Evolutionary conservation across 805 yeast genomes (phyloP), one percentile per base, ranked within the genome.

Genomic region (Dipodascopsis tothii): DNA sequence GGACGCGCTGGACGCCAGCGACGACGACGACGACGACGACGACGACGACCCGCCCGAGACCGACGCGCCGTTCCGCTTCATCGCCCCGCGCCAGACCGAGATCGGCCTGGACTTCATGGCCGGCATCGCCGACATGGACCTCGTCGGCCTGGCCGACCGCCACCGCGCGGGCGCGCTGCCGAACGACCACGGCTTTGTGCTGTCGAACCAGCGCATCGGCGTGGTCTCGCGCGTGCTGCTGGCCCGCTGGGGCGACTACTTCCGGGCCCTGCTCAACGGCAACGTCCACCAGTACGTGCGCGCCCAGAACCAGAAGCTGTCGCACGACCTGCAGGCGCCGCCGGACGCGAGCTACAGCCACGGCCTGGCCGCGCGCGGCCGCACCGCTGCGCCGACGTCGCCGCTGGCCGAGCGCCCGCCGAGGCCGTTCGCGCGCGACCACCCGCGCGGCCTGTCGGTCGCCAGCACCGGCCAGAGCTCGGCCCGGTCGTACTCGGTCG

Each of bases 161-260:
- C 9, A 9, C 11, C 11, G 14, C 14, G 11, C 9, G 14, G 14
- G 30, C 11, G 14, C 30, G 9, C 14, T 25, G 9, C 14, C 30
- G 14, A 25, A 25, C 9, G 30, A 25, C 14, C 11, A 14, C 30
- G 14, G 14, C 14, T 25, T 9, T 9, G 14, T 9, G 9, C 14
- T 25, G 14, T 25, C 30, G 9, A 14, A 25, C 3, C 21, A 20
- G 17, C 21, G 48, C n/a, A 47, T 47, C 16, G 33, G 39, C 4
- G 51, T 47, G 6, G 32, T 45, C 20, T 39, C 42, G 22, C 21
- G 33, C 16, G 22, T 48, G 9, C 40, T 48, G 22, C 38, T 37
- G 25, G 33, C 28, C 36, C 40, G 52, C 14, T 48, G 52, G 52
- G 52, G 52, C 3, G 43, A 34, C 28, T 40, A 25, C 22, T 48